Evolutionary conservation across 2,329 filamentous ascomycete genomes (phyloP).

Genomic region (Alternaria tenuissima): DNA sequence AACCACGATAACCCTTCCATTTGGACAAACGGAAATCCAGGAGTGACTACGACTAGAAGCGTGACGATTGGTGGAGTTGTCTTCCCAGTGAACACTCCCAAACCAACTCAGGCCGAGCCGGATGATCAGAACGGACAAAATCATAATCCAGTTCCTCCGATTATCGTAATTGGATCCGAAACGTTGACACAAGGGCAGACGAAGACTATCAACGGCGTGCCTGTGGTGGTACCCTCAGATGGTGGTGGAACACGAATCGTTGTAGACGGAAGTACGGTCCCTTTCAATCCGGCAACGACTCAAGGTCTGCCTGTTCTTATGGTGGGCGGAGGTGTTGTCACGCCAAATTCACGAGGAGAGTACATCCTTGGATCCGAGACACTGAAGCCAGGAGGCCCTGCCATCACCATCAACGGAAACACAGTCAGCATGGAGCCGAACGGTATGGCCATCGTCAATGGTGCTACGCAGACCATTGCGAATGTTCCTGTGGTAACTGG

Average conservation of each 20-base stretch:
- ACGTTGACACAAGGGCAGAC: slow-evolving; percentile 44
- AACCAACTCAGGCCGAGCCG: slow-evolving; percentile 16
- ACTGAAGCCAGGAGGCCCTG: slow-evolving; percentile 38
- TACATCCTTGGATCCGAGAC: slow-evolving; percentile 45
- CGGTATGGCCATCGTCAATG: slow-evolving; percentile 50
- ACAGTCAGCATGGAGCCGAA: slow-evolving; percentile 47
- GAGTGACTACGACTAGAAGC: slow-evolving; percentile 3
- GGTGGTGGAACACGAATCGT: slow-evolving; percentile 36
- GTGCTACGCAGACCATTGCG: slow-evolving; percentile 38
- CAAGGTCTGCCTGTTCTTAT: slow-evolving; percentile 34
- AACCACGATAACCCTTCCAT: slow-evolving; percentile 5
- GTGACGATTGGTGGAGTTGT: slow-evolving; percentile 36
- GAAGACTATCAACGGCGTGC: slow-evolving; percentile 43
- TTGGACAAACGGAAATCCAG: slow-evolving; percentile 1
- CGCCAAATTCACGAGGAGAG: slow-evolving; percentile 43
- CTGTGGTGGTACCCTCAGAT: slow-evolving; percentile 34
- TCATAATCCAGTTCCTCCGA: slow-evolving; percentile 10
- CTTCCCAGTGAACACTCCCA: slow-evolving; percentile 26
- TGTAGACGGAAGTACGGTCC: slow-evolving; percentile 39
- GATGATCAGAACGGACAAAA: slow-evolving; percentile 11
- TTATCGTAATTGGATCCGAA: slow-evolving; percentile 35
- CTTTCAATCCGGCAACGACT: slow-evolving; percentile 28
- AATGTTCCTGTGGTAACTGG: slow-evolving; percentile 25
- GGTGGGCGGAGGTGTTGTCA: slow-evolving; percentile 36
- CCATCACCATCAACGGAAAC: slow-evolving; percentile 48